Percentiles rank a stretch among this genome's conserved stretches.
These are phyloP conservation scores for Flaveria robusta DNA, from an alignment of 129 eudicot genomes.

Conservation along the genomic window DNA sequence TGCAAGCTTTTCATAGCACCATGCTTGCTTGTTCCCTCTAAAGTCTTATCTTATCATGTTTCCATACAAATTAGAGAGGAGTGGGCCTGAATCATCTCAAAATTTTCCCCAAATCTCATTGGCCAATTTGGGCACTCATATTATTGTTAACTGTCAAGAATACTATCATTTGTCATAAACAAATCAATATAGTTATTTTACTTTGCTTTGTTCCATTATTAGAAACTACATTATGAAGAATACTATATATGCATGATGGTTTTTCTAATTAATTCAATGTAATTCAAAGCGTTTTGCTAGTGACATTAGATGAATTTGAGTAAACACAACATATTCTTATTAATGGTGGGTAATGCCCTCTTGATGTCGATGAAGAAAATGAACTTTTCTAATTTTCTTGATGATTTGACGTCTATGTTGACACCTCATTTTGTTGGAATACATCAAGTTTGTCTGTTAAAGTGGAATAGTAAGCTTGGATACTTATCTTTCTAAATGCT, in stretches of 20 bases:
- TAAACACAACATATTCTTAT: no score
- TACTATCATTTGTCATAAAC: background rate
- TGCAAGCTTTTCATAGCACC: conserved; percentile 38
- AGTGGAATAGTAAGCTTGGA: no score
- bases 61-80: conserved; percentile 26
- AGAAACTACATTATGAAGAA: background rate
- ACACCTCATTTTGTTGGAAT: no score
- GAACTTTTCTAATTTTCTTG: no score
- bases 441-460: no score
- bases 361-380: no score
- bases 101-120: conserved; percentile 15
- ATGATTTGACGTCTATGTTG: no score
- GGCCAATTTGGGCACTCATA: conserved; percentile 27
- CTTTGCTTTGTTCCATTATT: background rate
- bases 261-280: no score
- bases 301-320: no score
- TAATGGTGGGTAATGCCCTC: no score
- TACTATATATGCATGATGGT: background rate
- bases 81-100: conserved; percentile 21
- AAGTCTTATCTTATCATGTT: conserved; percentile 25
- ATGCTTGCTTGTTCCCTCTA: conserved; percentile 39
- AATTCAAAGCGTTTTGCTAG: no score
- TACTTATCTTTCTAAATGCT: no score
- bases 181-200: background rate
- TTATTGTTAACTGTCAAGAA: background rate